Percentiles rank a stretch among this genome's conserved stretches.
Evolutionary conservation across 2,329 filamentous ascomycete species (phyloP).

Genomic region (Stemphylium beticola): DNA sequence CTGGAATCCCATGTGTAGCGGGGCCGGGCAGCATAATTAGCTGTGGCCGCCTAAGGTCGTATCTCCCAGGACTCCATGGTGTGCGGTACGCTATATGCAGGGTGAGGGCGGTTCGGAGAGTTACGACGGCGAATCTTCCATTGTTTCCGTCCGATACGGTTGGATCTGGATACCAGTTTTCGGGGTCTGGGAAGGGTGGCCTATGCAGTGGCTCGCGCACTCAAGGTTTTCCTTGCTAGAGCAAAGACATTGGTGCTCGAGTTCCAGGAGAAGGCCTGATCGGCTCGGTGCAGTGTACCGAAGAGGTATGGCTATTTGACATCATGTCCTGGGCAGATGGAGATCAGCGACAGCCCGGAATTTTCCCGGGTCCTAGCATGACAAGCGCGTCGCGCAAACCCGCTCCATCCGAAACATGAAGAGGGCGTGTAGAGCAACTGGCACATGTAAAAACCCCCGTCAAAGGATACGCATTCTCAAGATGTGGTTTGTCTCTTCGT

Average conservation of each 20-base stretch:
- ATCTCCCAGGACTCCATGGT: neutral
- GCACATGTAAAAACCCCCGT: neutral
- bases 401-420: neutral
- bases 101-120: neutral
- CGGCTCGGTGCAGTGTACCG: conserved; percentile 8
- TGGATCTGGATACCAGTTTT: conserved; percentile 8
- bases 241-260: neutral
- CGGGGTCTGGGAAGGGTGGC: neutral
- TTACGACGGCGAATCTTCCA: neutral
- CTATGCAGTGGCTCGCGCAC: neutral
- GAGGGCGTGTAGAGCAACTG: neutral
- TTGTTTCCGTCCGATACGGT: neutral
- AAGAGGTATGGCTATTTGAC: conserved; percentile 7
- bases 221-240: conserved; percentile 8
- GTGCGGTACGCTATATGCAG: neutral
- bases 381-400: neutral
- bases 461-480: neutral
- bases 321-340: conserved; percentile 1
- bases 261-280: neutral
- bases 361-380: neutral
- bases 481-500: neutral
- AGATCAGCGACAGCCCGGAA: conserved; percentile 12
- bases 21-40: conserved; percentile 7
- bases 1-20: neutral
- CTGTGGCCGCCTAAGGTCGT: neutral